A percentile compares a stretch with the other conserved stretches of the same genome.
These are phyloP conservation scores for Coemansia asiatica DNA, from an alignment of 192 early-diverging fungal species.

Conservation along the genomic window DNA sequence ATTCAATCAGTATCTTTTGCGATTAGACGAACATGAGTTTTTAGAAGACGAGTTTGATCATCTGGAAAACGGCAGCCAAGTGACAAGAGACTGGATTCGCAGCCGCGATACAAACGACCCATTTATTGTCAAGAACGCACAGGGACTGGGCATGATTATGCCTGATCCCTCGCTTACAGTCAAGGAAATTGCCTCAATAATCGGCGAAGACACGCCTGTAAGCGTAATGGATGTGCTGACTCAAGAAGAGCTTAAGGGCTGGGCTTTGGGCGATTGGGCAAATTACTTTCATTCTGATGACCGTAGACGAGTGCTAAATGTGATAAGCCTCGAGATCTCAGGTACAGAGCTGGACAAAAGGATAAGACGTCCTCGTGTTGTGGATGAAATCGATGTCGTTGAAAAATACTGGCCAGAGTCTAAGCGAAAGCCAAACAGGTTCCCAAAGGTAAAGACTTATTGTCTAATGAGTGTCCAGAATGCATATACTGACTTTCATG, in stretches of 20 bases:
- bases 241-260: conserved; percentile 72
- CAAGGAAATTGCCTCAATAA: conserved; percentile 56
- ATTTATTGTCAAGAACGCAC: conserved; percentile 66
- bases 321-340: conserved; percentile 85
- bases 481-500: conserved; percentile 89
- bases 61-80: conserved; percentile 58
- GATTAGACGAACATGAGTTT: conserved; percentile 70
- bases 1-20: conserved; percentile 76
- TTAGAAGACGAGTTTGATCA: conserved; percentile 65
- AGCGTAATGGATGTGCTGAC: conserved; percentile 93
- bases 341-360: conserved; percentile 64
- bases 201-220: conserved; percentile 68
- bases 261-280: conserved; percentile 84
- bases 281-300: conserved; percentile 67
- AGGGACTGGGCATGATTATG: conserved; percentile 83
- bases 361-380: conserved; percentile 75
- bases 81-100: conserved; percentile 69
- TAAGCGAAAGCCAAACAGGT: conserved; percentile 64
- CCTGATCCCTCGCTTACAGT: conserved; percentile 64
- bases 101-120: conserved; percentile 69
- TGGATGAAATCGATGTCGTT: conserved; percentile 86
- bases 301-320: conserved; percentile 76
- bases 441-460: conserved; percentile 86
- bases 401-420: conserved; percentile 80
- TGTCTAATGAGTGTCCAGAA: conserved; percentile 93